Conservation (phyloP, 257 asterid genomes). For the Knoxia roxburghii region DNA sequence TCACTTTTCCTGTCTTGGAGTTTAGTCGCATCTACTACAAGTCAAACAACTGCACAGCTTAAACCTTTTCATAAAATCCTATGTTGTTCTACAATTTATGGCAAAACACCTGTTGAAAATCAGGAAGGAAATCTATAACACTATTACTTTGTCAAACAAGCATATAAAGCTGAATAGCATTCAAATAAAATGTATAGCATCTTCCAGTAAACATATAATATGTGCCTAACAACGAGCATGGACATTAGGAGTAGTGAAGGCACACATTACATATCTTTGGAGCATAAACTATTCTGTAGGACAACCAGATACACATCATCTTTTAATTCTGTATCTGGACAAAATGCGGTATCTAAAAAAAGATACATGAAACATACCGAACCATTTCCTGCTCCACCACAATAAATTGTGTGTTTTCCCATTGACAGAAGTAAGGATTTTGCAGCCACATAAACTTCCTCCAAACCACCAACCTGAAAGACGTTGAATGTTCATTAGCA, state of each 20-base stretch:
- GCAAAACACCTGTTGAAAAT: neutral
- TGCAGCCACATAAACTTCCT: conserved; percentile 67
- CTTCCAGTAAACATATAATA: neutral
- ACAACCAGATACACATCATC: neutral
- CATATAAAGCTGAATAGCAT: neutral
- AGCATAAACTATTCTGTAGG: neutral
- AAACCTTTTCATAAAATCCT: neutral
- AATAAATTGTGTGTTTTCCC: conserved; percentile 81
- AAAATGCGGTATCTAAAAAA: conserved; percentile 1
- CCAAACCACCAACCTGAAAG: conserved; percentile 82
- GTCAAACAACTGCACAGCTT: neutral
- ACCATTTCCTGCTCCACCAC: conserved; percentile 99
- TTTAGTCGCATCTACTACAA: neutral
- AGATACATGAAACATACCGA: conserved; percentile 46
- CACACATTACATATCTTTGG: neutral
- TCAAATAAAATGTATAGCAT: neutral
- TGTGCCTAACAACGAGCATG: neutral
- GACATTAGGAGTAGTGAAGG: neutral
- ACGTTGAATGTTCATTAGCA: conserved; percentile 20
- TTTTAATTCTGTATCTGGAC: neutral
- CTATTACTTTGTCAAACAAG: neutral
- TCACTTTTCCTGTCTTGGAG: neutral
- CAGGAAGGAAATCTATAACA: neutral
- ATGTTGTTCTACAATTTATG: neutral
- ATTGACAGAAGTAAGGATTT: conserved; percentile 73